These are phyloP conservation scores for Arxiozyma bovina DNA, from an alignment of 1,139 yeast species.

Conservation along the genomic window DNA sequence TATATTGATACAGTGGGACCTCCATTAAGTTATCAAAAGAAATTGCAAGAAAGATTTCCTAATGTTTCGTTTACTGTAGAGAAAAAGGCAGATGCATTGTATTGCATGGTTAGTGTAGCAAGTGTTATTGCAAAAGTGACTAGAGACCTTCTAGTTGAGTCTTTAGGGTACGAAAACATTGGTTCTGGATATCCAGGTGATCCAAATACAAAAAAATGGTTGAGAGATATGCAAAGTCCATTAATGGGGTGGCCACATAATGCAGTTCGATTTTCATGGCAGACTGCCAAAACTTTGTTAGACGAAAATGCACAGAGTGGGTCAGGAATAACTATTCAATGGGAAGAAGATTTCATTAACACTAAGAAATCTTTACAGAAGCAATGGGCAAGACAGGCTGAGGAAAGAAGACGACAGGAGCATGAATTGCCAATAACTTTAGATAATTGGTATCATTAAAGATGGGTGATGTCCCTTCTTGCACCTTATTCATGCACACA, in stretches of 20 bases:
- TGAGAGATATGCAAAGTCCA: conserved; percentile 48
- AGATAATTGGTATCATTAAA: conserved; percentile 24
- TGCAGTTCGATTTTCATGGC: conserved; percentile 85
- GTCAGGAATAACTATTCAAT: conserved; percentile 39
- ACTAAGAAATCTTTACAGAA: conserved; percentile 21
- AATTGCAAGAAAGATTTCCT: conserved; percentile 64
- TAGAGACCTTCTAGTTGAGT: conserved; percentile 60
- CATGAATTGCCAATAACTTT: conserved; percentile 19
- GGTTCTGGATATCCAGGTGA: conserved; percentile 97
- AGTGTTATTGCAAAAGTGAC: conserved; percentile 97
- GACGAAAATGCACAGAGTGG: conserved; percentile 40
- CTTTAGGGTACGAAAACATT: conserved; percentile 25
- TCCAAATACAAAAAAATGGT: conserved; percentile 73
- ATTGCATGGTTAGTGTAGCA: conserved; percentile 90
- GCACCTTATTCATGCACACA: too few species aligned
- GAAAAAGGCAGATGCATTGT: conserved; percentile 91
- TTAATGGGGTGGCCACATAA: conserved; percentile 82
- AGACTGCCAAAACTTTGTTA: conserved; percentile 72
- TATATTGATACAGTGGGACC: conserved; percentile 97
- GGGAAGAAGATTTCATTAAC: conserved; percentile 46
- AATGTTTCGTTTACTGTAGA: conserved; percentile 69
- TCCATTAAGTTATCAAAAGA: conserved; percentile 72
- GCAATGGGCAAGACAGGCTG: conserved; percentile 20
- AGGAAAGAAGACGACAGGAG: conserved; percentile 1
- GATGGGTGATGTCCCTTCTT: not conserved